Conservation (phyloP, 805 yeast genomes). For the Yarrowia divulgata region DNA sequence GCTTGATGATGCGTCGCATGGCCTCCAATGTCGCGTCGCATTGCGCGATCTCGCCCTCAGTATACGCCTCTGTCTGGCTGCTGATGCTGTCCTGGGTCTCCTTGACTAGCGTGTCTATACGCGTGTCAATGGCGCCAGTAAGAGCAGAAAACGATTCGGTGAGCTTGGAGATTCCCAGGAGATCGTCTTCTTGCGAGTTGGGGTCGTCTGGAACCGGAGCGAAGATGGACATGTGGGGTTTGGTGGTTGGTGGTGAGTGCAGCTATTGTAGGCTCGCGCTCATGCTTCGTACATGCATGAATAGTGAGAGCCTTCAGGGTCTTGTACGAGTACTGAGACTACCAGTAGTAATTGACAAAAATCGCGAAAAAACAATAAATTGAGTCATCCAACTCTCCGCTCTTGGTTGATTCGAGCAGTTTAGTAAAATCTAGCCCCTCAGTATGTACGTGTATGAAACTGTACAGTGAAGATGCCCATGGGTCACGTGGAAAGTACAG, state of each 20-base stretch:
- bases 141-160: slow-evolving; percentile 22
- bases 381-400: too few species aligned
- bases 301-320: too few species aligned
- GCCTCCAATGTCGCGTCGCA: slow-evolving; percentile 49
- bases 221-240: slow-evolving; percentile 21
- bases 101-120: slow-evolving; percentile 43
- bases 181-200: slow-evolving; percentile 21
- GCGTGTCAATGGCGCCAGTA: slow-evolving; percentile 26
- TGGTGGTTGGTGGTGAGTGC: not conserved
- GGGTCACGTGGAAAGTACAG: slow-evolving; percentile 23
- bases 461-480: not conserved
- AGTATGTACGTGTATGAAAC: too few species aligned
- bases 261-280: not conserved
- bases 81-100: slow-evolving; percentile 41
- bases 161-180: slow-evolving; percentile 16
- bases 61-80: slow-evolving; percentile 38
- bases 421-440: too few species aligned
- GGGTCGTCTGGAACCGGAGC: slow-evolving; percentile 33
- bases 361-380: too few species aligned
- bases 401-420: too few species aligned
- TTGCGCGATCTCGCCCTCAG: slow-evolving; percentile 40
- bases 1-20: slow-evolving; percentile 51
- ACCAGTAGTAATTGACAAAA: too few species aligned
- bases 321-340: too few species aligned
- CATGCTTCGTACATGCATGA: too few species aligned